phyloP scores from a whole-genome alignment of 441 rosid genomes.

The Codiaeum variegatum region DNA sequence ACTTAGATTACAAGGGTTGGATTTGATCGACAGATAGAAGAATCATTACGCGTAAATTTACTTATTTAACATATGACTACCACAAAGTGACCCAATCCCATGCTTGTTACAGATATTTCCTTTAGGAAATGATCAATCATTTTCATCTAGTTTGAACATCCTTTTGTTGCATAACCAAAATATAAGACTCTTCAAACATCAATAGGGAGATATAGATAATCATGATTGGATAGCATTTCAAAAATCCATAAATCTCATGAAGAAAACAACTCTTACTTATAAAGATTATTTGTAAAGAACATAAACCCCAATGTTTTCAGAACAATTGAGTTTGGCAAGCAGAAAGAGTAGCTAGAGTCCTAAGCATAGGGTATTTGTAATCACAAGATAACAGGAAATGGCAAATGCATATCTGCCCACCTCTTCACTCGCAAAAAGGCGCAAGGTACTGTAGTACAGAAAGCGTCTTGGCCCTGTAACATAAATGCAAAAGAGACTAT shows the following conservation, averaged over 20 bases:
- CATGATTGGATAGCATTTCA: neutral
- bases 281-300: neutral
- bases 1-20: neutral
- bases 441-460: constrained; percentile 60
- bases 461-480: constrained; percentile 67
- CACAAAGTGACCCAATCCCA: neutral
- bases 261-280: neutral
- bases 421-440: constrained; percentile 64
- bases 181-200: neutral
- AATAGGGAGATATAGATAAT: neutral
- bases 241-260: neutral
- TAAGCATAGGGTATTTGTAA: neutral
- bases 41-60: neutral
- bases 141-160: neutral
- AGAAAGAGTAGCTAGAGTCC: neutral
- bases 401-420: constrained; percentile 28
- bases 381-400: neutral
- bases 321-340: neutral
- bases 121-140: neutral
- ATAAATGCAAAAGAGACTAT: neutral
- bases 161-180: neutral
- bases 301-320: neutral
- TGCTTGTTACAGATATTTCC: neutral
- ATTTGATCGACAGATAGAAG: neutral
- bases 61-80: neutral